Conservation (phyloP, 164 flowering plant species). For the Annona squamosa region DNA sequence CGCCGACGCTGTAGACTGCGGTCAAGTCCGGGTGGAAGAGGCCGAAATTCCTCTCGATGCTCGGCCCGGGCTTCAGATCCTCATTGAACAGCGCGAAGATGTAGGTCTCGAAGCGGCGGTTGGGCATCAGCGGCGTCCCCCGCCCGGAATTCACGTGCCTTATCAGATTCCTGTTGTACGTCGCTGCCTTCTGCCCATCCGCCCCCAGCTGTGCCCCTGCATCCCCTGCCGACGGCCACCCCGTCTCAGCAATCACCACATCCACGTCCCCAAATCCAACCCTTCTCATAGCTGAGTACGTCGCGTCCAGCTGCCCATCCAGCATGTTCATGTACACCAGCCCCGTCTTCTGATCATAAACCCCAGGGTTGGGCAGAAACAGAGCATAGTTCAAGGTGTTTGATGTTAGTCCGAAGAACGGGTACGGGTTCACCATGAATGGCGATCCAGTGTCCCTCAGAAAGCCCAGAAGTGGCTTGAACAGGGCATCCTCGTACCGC, state of each 20-base stretch:
- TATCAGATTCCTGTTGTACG: constrained; percentile 46
- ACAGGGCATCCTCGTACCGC: constrained; percentile 53
- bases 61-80: constrained; percentile 65
- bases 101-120: constrained; percentile 63
- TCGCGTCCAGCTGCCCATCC: constrained; percentile 72
- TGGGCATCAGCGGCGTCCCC: constrained; percentile 79
- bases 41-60: constrained; percentile 56
- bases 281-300: constrained; percentile 47
- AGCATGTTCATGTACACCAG: constrained; percentile 61
- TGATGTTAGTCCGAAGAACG: constrained; percentile 54
- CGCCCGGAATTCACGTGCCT: constrained; percentile 46
- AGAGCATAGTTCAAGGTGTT: constrained; percentile 58
- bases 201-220: constrained; percentile 36
- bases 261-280: constrained; percentile 51
- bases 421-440: constrained; percentile 74
- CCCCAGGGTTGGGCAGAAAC: constrained; percentile 54
- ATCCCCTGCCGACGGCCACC: constrained; percentile 73
- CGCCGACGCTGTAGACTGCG: constrained; percentile 57
- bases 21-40: constrained; percentile 53
- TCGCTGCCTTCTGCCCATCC: constrained; percentile 41
- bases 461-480: constrained; percentile 59
- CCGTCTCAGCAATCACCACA: constrained; percentile 73
- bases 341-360: constrained; percentile 39
- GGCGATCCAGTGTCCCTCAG: constrained; percentile 53
- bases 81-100: constrained; percentile 74